These are phyloP conservation scores for Pestalotiopsis sp. DNA, from an alignment of 2,329 filamentous ascomycete species.

Conservation along the genomic window DNA sequence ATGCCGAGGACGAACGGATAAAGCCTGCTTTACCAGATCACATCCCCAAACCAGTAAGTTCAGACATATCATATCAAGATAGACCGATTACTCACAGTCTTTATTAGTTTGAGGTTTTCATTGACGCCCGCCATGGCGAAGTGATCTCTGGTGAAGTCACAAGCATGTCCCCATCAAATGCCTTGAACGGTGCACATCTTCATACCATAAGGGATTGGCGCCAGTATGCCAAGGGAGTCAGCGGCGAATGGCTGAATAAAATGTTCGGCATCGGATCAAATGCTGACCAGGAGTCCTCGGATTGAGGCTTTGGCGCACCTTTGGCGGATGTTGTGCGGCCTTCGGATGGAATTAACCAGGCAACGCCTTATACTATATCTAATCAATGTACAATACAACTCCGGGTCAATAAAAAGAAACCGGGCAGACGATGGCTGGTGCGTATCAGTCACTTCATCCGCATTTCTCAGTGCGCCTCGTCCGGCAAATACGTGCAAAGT, in stretches of 20 bases:
- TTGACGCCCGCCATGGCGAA: slow-evolving; percentile 43
- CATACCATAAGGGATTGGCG: slow-evolving; percentile 33
- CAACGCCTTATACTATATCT: no score
- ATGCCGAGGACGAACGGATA: slow-evolving; percentile 59
- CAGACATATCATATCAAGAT: no score
- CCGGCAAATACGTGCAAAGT: no score
- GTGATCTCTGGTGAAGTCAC: slow-evolving; percentile 28
- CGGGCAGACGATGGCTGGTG: no score
- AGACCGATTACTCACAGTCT: not conserved
- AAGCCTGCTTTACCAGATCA: slow-evolving; percentile 52
- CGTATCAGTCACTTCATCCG: no score
- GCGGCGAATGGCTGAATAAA: slow-evolving; percentile 32
- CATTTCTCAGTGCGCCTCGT: no score
- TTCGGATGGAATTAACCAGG: no score
- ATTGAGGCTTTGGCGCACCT: not conserved
- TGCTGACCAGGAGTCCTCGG: not conserved
- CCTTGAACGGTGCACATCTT: slow-evolving; percentile 23
- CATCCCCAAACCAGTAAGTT: slow-evolving; percentile 49
- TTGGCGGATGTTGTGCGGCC: no score
- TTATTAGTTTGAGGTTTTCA: slow-evolving; percentile 32
- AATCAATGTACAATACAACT: no score
- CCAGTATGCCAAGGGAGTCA: slow-evolving; percentile 13
- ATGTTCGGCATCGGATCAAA: slow-evolving; percentile 26
- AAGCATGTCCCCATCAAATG: not conserved
- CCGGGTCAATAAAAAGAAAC: no score